These are phyloP conservation scores for Gnaphalium uliginosum DNA, from an alignment of 129 eudicot genomes.

Conservation along the genomic window DNA sequence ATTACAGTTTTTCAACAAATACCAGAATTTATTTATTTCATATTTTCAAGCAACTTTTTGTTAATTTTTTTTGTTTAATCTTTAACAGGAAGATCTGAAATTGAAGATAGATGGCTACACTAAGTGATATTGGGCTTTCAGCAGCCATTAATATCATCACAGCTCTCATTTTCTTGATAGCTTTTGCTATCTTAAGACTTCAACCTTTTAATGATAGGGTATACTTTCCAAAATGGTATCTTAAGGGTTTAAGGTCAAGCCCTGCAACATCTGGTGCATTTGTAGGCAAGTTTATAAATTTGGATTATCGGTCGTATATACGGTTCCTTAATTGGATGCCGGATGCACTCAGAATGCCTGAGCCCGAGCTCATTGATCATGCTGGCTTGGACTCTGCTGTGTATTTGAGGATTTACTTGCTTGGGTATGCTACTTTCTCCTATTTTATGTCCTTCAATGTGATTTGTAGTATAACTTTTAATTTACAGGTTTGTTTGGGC, in stretches of 20 bases:
- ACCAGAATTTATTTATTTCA: neutral
- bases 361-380: slow-evolving; percentile 84
- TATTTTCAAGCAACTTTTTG: neutral
- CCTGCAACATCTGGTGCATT: slow-evolving; percentile 65
- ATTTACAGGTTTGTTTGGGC: neutral
- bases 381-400: slow-evolving; percentile 97
- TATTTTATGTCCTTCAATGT: neutral
- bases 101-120: slow-evolving; percentile 63
- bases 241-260: slow-evolving; percentile 73
- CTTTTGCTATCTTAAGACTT: slow-evolving; percentile 73
- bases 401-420: slow-evolving; percentile 83
- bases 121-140: slow-evolving; percentile 72
- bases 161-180: slow-evolving; percentile 67
- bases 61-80: neutral
- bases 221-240: slow-evolving; percentile 88
- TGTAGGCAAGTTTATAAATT: slow-evolving; percentile 67
- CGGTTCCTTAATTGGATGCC: slow-evolving; percentile 87
- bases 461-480: neutral
- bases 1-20: neutral
- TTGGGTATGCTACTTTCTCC: slow-evolving; percentile 54
- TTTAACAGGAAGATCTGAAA: slow-evolving; percentile 30
- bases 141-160: slow-evolving; percentile 73
- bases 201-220: slow-evolving; percentile 87
- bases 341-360: slow-evolving; percentile 90
- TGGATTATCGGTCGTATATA: slow-evolving; percentile 68